Evolutionary conservation across 805 yeast species (phyloP).

Genomic region (Yarrowia bubula): DNA sequence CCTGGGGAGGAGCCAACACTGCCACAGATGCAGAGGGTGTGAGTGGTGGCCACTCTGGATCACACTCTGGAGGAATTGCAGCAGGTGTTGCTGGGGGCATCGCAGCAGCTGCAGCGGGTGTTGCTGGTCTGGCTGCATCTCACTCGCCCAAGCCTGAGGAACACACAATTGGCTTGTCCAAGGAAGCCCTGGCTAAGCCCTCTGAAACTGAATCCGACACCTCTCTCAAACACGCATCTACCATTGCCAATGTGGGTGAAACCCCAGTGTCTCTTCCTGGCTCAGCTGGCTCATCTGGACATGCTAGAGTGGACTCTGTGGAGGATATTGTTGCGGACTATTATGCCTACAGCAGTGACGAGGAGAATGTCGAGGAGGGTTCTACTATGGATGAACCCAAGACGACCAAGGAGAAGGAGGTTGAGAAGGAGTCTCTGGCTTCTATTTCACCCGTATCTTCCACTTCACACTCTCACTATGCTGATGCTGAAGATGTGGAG

Average conservation of each 20-base stretch:
- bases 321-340: constrained; percentile 32
- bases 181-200: background rate
- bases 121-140: background rate
- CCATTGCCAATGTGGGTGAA: background rate
- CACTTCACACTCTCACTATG: constrained; percentile 29
- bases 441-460: background rate
- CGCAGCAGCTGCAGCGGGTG: background rate
- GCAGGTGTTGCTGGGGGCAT: background rate
- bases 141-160: background rate
- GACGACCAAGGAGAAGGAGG: background rate
- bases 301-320: constrained; percentile 17
- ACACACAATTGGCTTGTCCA: background rate
- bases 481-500: constrained; percentile 12
- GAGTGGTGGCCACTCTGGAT: background rate
- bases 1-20: background rate
- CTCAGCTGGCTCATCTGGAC: background rate
- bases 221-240: background rate
- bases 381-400: constrained; percentile 27
- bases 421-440: background rate
- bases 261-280: background rate
- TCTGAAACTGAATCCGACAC: background rate
- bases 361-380: constrained; percentile 24
- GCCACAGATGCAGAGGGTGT: too few species aligned
- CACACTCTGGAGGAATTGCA: background rate
- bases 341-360: constrained; percentile 28